Conservation (phyloP, 1,284 basidiomycete genomes). For the Microbotryum scabiosae region DNA sequence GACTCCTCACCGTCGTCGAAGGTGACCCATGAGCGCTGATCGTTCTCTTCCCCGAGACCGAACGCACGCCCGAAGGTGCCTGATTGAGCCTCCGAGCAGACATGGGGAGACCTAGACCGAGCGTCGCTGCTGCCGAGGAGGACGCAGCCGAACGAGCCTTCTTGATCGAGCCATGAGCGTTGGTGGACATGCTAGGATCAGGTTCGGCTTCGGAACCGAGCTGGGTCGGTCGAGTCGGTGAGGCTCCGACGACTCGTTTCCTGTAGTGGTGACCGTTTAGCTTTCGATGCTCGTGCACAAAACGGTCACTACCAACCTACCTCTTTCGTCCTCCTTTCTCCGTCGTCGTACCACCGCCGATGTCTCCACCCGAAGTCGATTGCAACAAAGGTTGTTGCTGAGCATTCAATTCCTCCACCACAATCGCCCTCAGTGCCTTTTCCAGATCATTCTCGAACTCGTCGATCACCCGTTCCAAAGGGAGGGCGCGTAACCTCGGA, state of each 20-base stretch:
- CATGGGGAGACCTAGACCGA: no score
- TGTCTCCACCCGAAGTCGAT: no score
- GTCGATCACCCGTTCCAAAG: neutral
- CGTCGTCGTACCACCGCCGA: no score
- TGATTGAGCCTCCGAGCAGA: no score
- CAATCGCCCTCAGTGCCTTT: neutral
- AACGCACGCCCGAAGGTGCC: no score
- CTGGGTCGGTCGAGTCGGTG: conserved; percentile 4
- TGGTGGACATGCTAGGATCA: neutral
- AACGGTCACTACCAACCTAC: neutral
- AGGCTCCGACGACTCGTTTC: neutral
- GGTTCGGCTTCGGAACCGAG: neutral
- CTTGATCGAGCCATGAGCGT: no score
- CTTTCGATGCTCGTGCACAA: no score
- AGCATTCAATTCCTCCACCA: neutral
- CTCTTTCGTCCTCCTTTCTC: neutral
- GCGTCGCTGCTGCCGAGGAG: no score
- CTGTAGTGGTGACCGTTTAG: no score
- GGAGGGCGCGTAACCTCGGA: neutral
- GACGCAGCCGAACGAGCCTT: no score
- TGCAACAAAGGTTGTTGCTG: neutral
- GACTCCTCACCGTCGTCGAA: conserved; percentile 10
- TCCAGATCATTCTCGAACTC: neutral
- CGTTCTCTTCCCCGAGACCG: no score
- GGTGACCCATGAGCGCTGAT: no score